Evolutionary conservation across 345 rosid genomes (phyloP).

Genomic region (Moringa oleifera): DNA sequence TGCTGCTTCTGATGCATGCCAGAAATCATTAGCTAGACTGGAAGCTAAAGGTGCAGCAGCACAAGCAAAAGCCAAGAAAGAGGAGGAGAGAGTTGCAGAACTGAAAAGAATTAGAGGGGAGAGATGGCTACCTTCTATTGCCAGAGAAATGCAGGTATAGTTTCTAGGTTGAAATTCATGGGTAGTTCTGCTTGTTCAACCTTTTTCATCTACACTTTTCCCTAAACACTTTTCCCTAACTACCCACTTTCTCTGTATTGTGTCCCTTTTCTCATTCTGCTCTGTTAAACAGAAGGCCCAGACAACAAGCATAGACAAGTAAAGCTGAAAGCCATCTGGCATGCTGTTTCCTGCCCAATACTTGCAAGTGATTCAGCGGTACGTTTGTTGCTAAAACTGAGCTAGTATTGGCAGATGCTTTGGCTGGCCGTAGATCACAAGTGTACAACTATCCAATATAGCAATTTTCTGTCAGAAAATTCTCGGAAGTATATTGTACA

Average conservation of each 20-base stretch:
- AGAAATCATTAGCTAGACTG: constrained; percentile 50
- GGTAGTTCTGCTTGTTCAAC: background rate
- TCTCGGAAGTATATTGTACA: background rate
- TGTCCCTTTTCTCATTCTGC: background rate
- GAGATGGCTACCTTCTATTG: constrained; percentile 85
- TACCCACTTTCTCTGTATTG: background rate
- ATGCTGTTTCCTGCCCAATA: background rate
- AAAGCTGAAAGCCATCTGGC: background rate
- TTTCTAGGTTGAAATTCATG: constrained; percentile 8
- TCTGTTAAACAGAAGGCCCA: constrained; percentile 15
- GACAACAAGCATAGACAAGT: constrained; percentile 9
- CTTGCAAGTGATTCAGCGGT: background rate
- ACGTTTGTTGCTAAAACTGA: background rate
- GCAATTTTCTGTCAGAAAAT: too few relatives aligned
- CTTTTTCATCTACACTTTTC: background rate
- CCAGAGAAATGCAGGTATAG: constrained; percentile 40
- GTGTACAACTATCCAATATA: background rate
- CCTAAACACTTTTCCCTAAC: background rate
- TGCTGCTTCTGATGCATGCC: constrained; percentile 45
- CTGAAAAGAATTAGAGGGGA: constrained; percentile 71
- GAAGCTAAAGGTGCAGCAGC: constrained; percentile 57
- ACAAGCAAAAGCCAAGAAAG: constrained; percentile 72
- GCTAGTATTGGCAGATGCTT: background rate
- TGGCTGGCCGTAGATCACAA: background rate
- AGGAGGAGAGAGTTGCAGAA: constrained; percentile 72